A percentile compares a stretch with the other conserved stretches of the same genome.
phyloP scores from a whole-genome alignment of 1,284 basidiomycete species.

The Boletus albobrunnescens region DNA sequence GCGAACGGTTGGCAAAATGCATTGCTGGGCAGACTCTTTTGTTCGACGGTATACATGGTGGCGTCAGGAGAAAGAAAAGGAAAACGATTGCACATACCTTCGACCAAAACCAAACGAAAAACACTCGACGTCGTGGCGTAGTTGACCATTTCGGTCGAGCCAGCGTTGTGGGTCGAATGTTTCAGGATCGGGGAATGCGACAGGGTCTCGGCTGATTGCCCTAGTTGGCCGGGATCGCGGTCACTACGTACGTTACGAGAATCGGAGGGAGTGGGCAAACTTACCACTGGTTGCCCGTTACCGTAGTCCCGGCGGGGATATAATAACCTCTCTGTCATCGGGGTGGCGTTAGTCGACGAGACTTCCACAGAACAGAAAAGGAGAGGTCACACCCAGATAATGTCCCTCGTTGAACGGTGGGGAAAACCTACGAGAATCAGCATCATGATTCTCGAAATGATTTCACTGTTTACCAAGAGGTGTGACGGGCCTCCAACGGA shows the following conservation, averaged over 20 bases:
- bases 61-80: too few relatives aligned
- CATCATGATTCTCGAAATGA: background rate
- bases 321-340: conserved; percentile 43
- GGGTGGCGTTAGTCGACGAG: background rate
- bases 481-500: conserved; percentile 61
- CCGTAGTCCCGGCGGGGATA: conserved; percentile 56
- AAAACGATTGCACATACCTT: conserved; percentile 43
- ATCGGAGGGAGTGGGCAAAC: background rate
- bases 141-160: conserved; percentile 45
- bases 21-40: conserved; percentile 24
- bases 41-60: accelerated
- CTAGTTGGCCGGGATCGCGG: conserved; percentile 16
- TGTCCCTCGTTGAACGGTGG: conserved; percentile 56
- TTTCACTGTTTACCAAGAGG: conserved; percentile 39
- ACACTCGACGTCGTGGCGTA: conserved; percentile 49
- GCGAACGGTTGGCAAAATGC: conserved; percentile 24
- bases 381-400: conserved; percentile 44
- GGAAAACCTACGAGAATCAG: conserved; percentile 39
- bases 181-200: conserved; percentile 55
- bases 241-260: background rate
- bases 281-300: conserved; percentile 60
- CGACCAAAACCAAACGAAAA: conserved; percentile 61
- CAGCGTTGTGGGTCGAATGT: conserved; percentile 56
- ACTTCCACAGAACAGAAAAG: background rate
- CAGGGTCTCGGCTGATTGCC: conserved; percentile 55